phyloP scores from a whole-genome alignment of 2,329 filamentous ascomycete genomes.

The Fusarium sp. region DNA sequence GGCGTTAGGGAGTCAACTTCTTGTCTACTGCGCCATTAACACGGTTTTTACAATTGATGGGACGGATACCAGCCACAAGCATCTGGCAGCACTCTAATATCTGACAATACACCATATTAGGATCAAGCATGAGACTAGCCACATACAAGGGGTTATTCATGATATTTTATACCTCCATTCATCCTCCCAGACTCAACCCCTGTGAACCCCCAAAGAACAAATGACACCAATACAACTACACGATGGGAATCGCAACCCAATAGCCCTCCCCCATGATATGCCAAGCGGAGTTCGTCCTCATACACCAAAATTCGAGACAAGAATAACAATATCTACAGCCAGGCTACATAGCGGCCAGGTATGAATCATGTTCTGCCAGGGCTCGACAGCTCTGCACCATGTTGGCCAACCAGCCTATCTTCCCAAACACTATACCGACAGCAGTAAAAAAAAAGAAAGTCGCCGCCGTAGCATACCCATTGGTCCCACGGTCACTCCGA shows the following conservation, averaged over 20 bases:
- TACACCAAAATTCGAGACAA: constrained; percentile 48
- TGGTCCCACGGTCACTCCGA: constrained; percentile 15
- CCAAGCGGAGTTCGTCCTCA: constrained; percentile 44
- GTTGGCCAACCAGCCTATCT: constrained; percentile 5
- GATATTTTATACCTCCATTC: constrained; percentile 37
- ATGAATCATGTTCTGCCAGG: constrained; percentile 12
- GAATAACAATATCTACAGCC: constrained; percentile 47
- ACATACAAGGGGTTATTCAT: constrained; percentile 24
- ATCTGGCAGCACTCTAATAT: not conserved
- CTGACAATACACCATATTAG: not conserved
- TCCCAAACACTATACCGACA: constrained; percentile 21
- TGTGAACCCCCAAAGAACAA: constrained; percentile 16
- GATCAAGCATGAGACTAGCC: not conserved
- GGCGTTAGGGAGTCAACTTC: constrained; percentile 40
- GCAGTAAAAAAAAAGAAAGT: constrained; percentile 20
- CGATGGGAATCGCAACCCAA: constrained; percentile 40
- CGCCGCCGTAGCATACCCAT: constrained; percentile 18
- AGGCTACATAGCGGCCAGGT: constrained; percentile 37
- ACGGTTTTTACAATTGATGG: constrained; percentile 9
- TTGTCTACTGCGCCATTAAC: constrained; percentile 6
- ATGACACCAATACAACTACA: constrained; percentile 47
- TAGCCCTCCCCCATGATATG: constrained; percentile 43
- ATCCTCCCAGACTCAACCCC: constrained; percentile 24
- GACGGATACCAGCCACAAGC: not conserved
- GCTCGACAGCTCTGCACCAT: constrained; percentile 14